Conservation (phyloP, 1,284 basidiomycete genomes). For the Mycosarcoma mackinlayi region DNA sequence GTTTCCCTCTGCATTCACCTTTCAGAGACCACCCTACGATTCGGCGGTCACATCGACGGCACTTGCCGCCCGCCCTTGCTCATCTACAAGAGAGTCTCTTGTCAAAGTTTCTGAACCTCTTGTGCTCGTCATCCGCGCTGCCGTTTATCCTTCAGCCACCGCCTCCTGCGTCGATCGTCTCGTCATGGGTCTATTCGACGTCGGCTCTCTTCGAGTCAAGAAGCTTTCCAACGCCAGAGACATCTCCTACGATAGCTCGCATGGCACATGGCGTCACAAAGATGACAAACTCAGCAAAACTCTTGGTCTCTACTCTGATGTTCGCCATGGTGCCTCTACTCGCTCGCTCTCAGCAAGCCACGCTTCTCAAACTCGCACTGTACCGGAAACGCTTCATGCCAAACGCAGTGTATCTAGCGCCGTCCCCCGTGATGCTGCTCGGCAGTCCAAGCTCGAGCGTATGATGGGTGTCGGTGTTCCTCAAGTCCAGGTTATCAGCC, state of each 20-base stretch:
- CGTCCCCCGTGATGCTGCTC: slow-evolving; percentile 16
- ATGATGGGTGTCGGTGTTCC: slow-evolving; percentile 56
- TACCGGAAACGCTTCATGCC: slow-evolving; percentile 2
- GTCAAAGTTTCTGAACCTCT: too few species aligned
- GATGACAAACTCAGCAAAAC: slow-evolving; percentile 15
- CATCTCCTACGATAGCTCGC: slow-evolving; percentile 3
- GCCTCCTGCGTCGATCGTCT: neutral
- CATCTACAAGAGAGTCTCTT: too few species aligned
- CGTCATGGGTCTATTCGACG: slow-evolving; percentile 49
- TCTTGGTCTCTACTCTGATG: slow-evolving; percentile 23
- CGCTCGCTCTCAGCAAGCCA: slow-evolving; percentile 39
- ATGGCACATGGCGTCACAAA: slow-evolving; percentile 18
- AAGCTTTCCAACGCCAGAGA: slow-evolving; percentile 21
- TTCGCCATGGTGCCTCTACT: slow-evolving; percentile 18
- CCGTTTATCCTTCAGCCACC: neutral
- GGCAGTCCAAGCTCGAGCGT: slow-evolving; percentile 53
- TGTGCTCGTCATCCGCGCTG: too few species aligned
- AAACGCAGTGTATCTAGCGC: slow-evolving; percentile 36
- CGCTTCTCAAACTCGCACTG: neutral
- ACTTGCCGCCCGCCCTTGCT: too few species aligned
- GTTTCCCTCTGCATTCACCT: too few species aligned
- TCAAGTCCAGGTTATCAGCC: slow-evolving; percentile 37
- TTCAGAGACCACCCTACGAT: too few species aligned
- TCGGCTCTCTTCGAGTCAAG: slow-evolving; percentile 37
- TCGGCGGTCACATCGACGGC: too few species aligned